phyloP scores from a whole-genome alignment of 441 rosid species.

The Syzygium malaccense region DNA sequence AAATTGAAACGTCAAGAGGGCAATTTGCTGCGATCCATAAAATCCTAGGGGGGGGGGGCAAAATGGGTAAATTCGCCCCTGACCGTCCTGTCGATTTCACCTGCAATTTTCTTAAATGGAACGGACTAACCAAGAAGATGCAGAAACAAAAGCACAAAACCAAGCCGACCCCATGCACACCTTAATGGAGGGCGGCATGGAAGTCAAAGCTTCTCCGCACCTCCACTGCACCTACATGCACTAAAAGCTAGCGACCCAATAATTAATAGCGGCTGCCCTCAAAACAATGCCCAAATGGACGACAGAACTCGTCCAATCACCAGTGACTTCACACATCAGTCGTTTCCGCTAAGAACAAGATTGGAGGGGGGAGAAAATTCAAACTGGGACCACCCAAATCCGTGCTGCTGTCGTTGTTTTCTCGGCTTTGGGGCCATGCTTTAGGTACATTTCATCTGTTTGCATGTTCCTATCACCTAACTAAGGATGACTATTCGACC shows the following conservation, averaged over 20 bases:
- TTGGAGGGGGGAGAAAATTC: neutral
- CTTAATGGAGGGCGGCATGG: neutral
- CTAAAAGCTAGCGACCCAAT: neutral
- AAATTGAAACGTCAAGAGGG: neutral
- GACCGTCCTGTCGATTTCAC: neutral
- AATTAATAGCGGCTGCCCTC: neutral
- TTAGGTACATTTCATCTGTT: neutral
- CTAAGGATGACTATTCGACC: neutral
- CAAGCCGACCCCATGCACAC: neutral
- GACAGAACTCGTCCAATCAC: neutral
- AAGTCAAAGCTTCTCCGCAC: neutral
- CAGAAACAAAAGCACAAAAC: neutral
- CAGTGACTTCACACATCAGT: neutral
- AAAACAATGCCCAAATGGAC: neutral
- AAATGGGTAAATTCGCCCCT: neutral
- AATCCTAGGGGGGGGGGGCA: neutral
- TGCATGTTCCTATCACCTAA: slow-evolving; percentile 7
- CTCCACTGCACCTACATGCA: neutral
- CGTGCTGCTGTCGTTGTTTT: neutral
- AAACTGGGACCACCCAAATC: neutral
- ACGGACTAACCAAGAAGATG: neutral
- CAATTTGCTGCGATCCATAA: neutral
- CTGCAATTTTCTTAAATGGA: neutral
- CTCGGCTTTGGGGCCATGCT: neutral
- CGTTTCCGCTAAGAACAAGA: neutral